Base-by-base conservation (phyloP, 257 asterid genomes). In the Nicotiana otophora region DNA sequence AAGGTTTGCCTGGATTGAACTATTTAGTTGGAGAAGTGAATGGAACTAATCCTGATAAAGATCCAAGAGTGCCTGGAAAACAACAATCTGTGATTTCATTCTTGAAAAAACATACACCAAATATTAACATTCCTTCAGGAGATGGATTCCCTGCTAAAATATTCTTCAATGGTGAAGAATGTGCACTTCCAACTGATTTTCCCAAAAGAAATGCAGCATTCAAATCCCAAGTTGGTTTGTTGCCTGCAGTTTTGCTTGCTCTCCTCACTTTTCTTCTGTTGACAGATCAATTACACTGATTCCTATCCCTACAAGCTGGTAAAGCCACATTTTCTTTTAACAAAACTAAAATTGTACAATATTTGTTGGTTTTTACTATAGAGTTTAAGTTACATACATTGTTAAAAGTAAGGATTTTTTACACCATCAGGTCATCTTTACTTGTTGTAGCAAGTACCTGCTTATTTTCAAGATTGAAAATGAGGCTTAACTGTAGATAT, bases 81-180 rank as follows among this genome's bases (percentile, higher is more conserved):
- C 99, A 93, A 80, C 99, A 94, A 80, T 86, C 98, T 5, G 98
- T 94, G 14, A 84, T 96, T 7, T 93, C 98, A 1, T 96, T 96
- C 85, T 42, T 85, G 17, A 96, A 96, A 90, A 94, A 92, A 36
- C 80, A 83, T 28, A n/a, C 84, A 0, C 84, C 77, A 0, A 17
- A 82, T 1, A 15, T 93, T 10, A 80, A 92, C 42, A 84, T 96
- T 8, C 16, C 84, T 1, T 53, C 53, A 0, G 98, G 99, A 3
- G 99, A 96, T 85, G 99, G 98, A 16, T 96, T 92, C 82, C 99
- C 99, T 28, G n/a, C 95, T 0, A 94, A 87, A 79, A 60, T 96
- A 8, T 76, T 76, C 85, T 96, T 96, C 97, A 94, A 96, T 17
- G 99, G 99, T 3, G 99, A 89, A 85, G 99, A 96, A 60, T 96